Conservation (phyloP, 2,329 filamentous ascomycete species). For the Trichophyton schoenleinii region DNA sequence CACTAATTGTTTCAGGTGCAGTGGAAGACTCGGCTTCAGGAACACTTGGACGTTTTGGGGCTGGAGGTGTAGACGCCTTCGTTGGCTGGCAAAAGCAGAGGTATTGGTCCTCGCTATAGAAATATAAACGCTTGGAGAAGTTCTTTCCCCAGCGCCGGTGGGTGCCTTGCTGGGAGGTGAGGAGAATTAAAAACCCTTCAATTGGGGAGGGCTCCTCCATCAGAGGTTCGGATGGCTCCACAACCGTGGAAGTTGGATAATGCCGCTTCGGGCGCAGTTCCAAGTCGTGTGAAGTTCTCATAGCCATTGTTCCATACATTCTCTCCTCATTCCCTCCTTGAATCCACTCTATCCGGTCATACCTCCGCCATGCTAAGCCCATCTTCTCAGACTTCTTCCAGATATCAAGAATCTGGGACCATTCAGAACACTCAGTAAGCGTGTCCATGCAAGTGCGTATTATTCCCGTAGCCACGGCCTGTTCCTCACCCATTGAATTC, state of each 20-base stretch:
- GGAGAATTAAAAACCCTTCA: slow-evolving; percentile 53
- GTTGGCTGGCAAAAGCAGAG: slow-evolving; percentile 50
- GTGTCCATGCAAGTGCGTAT: slow-evolving; percentile 47
- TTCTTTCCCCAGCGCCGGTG: slow-evolving; percentile 47
- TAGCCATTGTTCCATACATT: slow-evolving; percentile 58
- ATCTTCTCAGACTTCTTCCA: slow-evolving; percentile 49
- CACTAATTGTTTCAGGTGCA: slow-evolving; percentile 41
- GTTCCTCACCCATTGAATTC: slow-evolving; percentile 34
- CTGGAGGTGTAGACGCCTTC: slow-evolving; percentile 47
- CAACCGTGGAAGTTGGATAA: slow-evolving; percentile 43
- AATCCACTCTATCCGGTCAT: slow-evolving; percentile 57
- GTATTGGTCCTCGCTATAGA: slow-evolving; percentile 51
- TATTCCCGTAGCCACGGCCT: slow-evolving; percentile 44
- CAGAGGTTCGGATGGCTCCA: slow-evolving; percentile 26
- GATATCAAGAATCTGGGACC: slow-evolving; percentile 45
- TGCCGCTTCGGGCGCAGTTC: slow-evolving; percentile 54
- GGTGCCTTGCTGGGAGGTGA: slow-evolving; percentile 51
- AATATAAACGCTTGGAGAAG: slow-evolving; percentile 55
- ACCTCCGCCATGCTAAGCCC: slow-evolving; percentile 56
- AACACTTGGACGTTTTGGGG: slow-evolving; percentile 40
- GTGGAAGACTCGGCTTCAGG: slow-evolving; percentile 39
- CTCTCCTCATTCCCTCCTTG: slow-evolving; percentile 52
- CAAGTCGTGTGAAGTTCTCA: slow-evolving; percentile 54
- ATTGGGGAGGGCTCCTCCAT: slow-evolving; percentile 49
- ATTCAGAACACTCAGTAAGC: slow-evolving; percentile 44